These are phyloP conservation scores for Populus hybrid DNA, from an alignment of 441 rosid genomes.

Conservation along the genomic window DNA sequence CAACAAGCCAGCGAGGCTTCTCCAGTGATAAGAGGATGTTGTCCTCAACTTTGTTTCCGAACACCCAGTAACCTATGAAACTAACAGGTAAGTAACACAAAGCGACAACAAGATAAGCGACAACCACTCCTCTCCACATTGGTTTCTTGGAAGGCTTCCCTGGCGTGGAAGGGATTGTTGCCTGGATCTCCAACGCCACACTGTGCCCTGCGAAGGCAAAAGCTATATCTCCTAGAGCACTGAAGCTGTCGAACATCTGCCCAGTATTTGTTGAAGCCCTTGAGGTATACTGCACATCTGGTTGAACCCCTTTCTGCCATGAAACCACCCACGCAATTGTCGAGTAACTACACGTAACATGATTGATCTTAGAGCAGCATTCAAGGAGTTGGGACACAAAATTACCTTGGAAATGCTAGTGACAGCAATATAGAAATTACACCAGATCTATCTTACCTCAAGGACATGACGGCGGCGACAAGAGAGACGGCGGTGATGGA, in stretches of 20 bases:
- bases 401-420: no score
- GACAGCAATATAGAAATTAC: no score
- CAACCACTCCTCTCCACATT: conserved; percentile 73
- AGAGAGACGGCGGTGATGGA: conserved; percentile 62
- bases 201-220: conserved; percentile 82
- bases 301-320: conserved; percentile 40
- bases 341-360: conserved; percentile 46
- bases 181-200: conserved; percentile 83
- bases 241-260: conserved; percentile 47
- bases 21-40: conserved; percentile 58
- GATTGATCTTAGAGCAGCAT: background rate
- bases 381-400: no score
- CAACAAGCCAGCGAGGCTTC: conserved; percentile 66
- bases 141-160: conserved; percentile 70
- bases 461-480: conserved; percentile 76
- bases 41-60: conserved; percentile 62
- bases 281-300: conserved; percentile 46
- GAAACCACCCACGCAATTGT: conserved; percentile 64
- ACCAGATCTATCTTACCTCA: conserved; percentile 33
- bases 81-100: conserved; percentile 82
- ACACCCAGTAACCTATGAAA: conserved; percentile 52
- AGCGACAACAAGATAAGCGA: conserved; percentile 63
- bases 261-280: conserved; percentile 36
- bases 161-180: conserved; percentile 75
- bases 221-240: conserved; percentile 67